Base-by-base conservation (phyloP, 208 protist species). In the Wallacemonas sp. region DNA sequence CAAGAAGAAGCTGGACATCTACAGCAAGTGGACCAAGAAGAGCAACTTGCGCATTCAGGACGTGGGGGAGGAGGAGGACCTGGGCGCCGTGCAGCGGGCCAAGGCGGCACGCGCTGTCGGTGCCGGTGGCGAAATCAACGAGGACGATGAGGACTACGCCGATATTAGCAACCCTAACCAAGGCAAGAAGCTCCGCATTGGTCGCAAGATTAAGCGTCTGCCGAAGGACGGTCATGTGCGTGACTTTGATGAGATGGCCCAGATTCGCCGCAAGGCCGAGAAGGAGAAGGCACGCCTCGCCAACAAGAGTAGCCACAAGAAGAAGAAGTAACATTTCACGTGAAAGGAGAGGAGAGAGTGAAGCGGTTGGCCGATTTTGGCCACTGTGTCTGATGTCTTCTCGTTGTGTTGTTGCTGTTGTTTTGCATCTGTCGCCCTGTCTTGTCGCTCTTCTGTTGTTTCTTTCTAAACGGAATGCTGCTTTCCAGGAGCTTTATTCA, bases 21-120 rank as follows among this genome's bases (percentile, higher is more conserved):
- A 96, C 72, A 76, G 60, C 41, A 89, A 90, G 67, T 96, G 91
- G 88, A 86, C 74, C 46, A 93, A 93, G 78, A 94, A 93, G 80
- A 94, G 88, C 72, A 96, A 96, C 68, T 80, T 94, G 80, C 91
- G 91, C 65, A 91, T 96, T 60, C 91, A 96, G 58, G 91, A 96
- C 62, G 88, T 90, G 38, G 91, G 91, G 24, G 91, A 96, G 72
- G 91, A 94, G 73, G 91, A 96, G 68, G 91, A 96, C 62, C 62
- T 94, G 24, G 88, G 75, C 5, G 84, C 88, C 21, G 45, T 96
- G 22, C 74, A 88, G 42, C 80, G 86, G 14, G 88, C 88, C 2
- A 78, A 80, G 28, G 85, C 80, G 6, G 87, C 90, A 0, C 75
- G 70, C 17, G 53, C 51, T 26, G 21, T 60, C 30, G 42, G 8